phyloP scores from a whole-genome alignment of 2,329 filamentous ascomycete species.

The Exutisphaerella laricina region DNA sequence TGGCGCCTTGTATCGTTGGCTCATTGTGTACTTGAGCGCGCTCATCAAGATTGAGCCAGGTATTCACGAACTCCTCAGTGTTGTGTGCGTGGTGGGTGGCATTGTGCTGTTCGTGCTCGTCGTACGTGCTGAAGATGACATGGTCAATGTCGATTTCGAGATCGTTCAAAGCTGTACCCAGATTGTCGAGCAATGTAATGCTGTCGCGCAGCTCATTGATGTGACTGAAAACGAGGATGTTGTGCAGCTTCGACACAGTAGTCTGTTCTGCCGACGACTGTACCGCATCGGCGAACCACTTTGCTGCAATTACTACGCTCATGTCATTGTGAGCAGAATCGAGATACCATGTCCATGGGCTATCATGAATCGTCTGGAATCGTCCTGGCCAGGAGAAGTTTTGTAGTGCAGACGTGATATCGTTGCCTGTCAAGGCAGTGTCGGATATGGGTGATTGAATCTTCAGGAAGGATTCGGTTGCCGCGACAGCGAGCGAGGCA shows the following conservation, averaged over 20 bases:
- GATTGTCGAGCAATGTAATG: conserved; percentile 13
- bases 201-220: conserved; percentile 25
- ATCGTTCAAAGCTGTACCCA: conserved; percentile 14
- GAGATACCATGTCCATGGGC: conserved; percentile 35
- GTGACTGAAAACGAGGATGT: conserved; percentile 24
- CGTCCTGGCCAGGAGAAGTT: conserved; percentile 24
- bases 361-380: conserved; percentile 17
- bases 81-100: background rate
- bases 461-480: conserved; percentile 18
- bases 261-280: background rate
- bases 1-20: conserved; percentile 16
- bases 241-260: background rate
- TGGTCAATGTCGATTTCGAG: conserved; percentile 14
- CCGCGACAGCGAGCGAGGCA: conserved; percentile 53
- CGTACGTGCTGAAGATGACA: conserved; percentile 27
- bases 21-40: conserved; percentile 11
- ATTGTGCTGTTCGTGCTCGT: conserved; percentile 9
- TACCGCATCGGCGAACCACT: conserved; percentile 36
- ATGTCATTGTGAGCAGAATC: conserved; percentile 42
- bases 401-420: conserved; percentile 15
- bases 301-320: conserved; percentile 35
- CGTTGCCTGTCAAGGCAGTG: conserved; percentile 11
- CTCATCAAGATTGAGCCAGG: conserved; percentile 5
- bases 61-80: conserved; percentile 7
- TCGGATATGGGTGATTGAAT: background rate